Conservation (phyloP, 2,329 filamentous ascomycete genomes). For the Zasmidium citrigriseum region DNA sequence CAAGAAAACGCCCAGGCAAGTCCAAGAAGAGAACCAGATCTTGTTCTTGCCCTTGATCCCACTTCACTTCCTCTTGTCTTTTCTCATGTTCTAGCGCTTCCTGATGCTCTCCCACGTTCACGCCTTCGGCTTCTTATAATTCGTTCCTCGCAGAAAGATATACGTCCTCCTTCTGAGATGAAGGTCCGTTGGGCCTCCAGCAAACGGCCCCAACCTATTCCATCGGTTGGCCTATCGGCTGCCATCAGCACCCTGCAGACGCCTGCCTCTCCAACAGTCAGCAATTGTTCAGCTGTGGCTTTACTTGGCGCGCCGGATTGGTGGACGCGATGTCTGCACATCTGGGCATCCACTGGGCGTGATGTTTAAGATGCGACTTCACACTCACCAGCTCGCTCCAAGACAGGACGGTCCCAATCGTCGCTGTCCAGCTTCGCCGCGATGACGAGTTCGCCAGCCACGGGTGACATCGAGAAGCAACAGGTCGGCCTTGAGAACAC, state of each 20-base stretch:
- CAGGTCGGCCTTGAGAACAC: background rate
- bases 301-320: background rate
- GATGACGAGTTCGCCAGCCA: conserved; percentile 8
- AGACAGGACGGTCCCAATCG: background rate
- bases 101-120: no score
- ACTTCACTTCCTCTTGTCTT: no score
- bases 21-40: no score
- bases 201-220: no score
- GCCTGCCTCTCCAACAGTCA: background rate
- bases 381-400: background rate
- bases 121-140: no score
- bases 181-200: no score
- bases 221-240: background rate
- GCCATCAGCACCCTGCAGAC: background rate
- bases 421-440: background rate
- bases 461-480: conserved; percentile 14
- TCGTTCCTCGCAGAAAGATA: no score
- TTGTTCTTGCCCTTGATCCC: no score
- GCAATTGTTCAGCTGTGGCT: conserved; percentile 7
- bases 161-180: background rate
- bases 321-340: background rate
- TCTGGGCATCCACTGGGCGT: background rate
- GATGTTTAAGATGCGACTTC: background rate
- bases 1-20: background rate
- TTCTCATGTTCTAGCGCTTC: no score